Evolutionary conservation across 805 yeast genomes (phyloP).

Genomic region (Yamadazyma paraphyllophila): DNA sequence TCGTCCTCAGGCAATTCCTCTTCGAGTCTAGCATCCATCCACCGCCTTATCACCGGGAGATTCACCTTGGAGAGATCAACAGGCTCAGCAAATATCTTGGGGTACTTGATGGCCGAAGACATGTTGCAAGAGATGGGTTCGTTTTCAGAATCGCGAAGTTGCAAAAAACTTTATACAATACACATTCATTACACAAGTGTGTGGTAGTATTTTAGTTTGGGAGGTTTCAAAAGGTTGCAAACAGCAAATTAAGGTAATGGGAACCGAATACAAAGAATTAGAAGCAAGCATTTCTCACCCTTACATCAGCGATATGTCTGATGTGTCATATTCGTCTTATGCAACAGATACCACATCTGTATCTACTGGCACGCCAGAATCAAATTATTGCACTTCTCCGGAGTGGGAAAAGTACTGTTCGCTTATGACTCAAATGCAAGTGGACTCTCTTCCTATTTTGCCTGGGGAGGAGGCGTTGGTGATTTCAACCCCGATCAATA

Average conservation of each 20-base stretch:
- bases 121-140: not conserved
- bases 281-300: not conserved
- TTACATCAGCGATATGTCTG: not conserved
- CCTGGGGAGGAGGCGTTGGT: conserved; percentile 4
- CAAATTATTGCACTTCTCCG: not conserved
- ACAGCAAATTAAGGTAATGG: no score
- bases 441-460: conserved; percentile 9
- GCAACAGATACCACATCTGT: not conserved
- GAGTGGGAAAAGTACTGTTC: conserved; percentile 16
- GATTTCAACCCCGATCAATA: conserved; percentile 10
- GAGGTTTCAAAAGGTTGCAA: no score
- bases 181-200: not conserved
- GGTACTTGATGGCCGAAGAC: conserved; percentile 17
- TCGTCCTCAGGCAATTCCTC: conserved; percentile 51
- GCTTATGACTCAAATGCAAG: conserved; percentile 17
- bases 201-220: no score
- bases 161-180: conserved; percentile 4
- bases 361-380: not conserved
- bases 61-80: conserved; percentile 42
- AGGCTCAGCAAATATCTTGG: conserved; percentile 30
- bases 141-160: not conserved
- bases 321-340: not conserved
- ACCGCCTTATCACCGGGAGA: conserved; percentile 33
- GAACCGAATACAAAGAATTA: not conserved
- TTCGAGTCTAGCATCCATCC: conserved; percentile 39